Evolutionary conservation across 768 basidiomycete genomes (phyloP).

Genomic region (Tylopilus felleus): DNA sequence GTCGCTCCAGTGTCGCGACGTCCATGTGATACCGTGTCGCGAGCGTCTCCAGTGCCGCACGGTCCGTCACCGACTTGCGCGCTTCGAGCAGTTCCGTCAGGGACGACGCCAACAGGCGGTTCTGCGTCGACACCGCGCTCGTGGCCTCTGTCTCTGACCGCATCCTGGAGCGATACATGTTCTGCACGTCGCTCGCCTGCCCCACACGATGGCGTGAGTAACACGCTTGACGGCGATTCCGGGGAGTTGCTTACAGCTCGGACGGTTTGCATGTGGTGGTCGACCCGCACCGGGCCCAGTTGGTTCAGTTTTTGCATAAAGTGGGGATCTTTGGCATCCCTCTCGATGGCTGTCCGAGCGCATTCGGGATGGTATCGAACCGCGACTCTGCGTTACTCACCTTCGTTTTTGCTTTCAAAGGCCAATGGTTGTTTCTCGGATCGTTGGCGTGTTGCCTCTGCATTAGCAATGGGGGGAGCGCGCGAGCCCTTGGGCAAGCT

Average conservation of each 20-base stretch:
- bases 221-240: background rate
- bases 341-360: conserved; percentile 49
- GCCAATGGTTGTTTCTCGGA: conserved; percentile 32
- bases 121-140: conserved; percentile 39
- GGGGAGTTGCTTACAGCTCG: conserved; percentile 41
- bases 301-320: conserved; percentile 60
- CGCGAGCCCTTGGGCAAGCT: conserved; percentile 46
- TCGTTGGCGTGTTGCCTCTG: conserved; percentile 12
- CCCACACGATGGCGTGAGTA: background rate
- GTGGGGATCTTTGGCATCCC: conserved; percentile 69
- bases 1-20: conserved; percentile 42
- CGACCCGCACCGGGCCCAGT: conserved; percentile 68
- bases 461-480: conserved; percentile 21
- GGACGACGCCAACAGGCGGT: conserved; percentile 51
- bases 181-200: conserved; percentile 31
- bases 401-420: conserved; percentile 51
- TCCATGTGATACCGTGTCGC: conserved; percentile 57
- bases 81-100: conserved; percentile 61
- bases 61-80: conserved; percentile 47
- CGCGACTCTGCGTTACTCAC: conserved; percentile 25
- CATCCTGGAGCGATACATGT: conserved; percentile 51
- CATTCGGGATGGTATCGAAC: background rate
- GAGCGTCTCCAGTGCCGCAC: conserved; percentile 45
- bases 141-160: conserved; percentile 55
- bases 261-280: conserved; percentile 55